Evolutionary conservation across 345 rosid genomes (phyloP), one percentile per base, ranked within the genome.

Genomic region (Citrus maxima): DNA sequence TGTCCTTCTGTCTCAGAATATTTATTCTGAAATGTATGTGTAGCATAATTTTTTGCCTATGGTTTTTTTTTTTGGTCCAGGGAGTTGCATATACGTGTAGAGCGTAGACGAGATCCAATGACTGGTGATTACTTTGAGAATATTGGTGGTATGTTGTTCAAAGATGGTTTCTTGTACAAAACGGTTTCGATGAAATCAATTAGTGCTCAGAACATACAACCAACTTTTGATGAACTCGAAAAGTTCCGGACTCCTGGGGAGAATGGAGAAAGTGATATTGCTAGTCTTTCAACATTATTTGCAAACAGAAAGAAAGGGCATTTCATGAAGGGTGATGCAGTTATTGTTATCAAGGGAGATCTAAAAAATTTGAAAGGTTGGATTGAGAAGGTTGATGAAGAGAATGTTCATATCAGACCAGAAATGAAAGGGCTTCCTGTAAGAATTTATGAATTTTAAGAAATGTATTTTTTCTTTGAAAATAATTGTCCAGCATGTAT

Each of bases 341-440:
- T 96, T 79, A 94, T 96, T 78, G 82, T 96, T 80, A 80, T 96
- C 85, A 96, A 93, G 87, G 98, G 99, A 32, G 99, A 96, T 87
- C 87, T 96, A 8, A 96, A 90, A 84, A 93, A 89, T 82, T 87
- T 96, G 70, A 94, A 96, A 87, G 99, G 99, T 73, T 90, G 98
- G 98, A 97, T 94, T 72, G 98, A 96, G 91, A 96, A 96, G 84
- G 99, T 94, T 54, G 99, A 96, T 80, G 98, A 96, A 88, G 97
- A 94, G 78, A 94, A 87, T 87, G 97, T 94, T 30, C 92, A 90
- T 81, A 90, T 96, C 79, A 89, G 89, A 81, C 93, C 98, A 62
- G 97, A 90, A 86, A 83, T 90, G 93, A 90, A 94, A 86, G 99
- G 86, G 79, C 97, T 96, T 82, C 97, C 97, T 71, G 98, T 96